Base-by-base conservation (phyloP, 2,329 filamentous ascomycete genomes). In the Cladorrhinum sp. region DNA sequence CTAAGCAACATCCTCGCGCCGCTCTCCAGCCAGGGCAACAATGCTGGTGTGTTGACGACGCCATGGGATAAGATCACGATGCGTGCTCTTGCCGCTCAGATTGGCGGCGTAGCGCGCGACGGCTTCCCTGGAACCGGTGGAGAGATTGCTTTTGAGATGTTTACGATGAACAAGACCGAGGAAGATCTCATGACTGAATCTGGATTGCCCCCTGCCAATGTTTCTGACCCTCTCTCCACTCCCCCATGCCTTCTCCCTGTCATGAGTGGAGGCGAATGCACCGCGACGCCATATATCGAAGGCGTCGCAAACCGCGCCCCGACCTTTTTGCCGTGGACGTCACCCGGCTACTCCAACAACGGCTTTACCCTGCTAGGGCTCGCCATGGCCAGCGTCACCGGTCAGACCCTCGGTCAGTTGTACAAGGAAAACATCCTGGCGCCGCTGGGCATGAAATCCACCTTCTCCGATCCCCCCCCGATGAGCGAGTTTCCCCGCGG, bases 61-160 rank as follows among this genome's bases (percentile, higher is more conserved):
- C 66, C 2, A 59, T 74, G 73, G 73, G 68, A 73, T n/a, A 64
- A 72, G 1, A 69, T 75, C 50, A 74, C 72, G 0, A 65, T 72
- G 1, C 66, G 70, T 13, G 66, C 69, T 3, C 67, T 76, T 3
- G 71, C 72, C 12, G 68, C 72, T 1, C 70, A 75, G 52, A 65
- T 73, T 23, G 67, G 64, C 1, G 74, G 70, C 3, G 53, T 74
- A 5, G 62, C 67, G 8, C 65, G 73, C 48, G 66, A 68, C 24
- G 67, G 68, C 7, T 70, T 68, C 50, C 57, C 60, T 18, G 52
- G 23, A 9, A 50, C 24, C 27, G 59, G 60, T 41, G 57, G 65
- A n/a, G 59, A 62, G 16, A 51, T 60, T 45, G 23, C 52, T 13
- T 22, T 55, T 7, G 36, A 55, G 27, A 25, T 51, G 27, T 9